Conservation (phyloP, 257 asterid species). For the Rehmannia glutinosa region DNA sequence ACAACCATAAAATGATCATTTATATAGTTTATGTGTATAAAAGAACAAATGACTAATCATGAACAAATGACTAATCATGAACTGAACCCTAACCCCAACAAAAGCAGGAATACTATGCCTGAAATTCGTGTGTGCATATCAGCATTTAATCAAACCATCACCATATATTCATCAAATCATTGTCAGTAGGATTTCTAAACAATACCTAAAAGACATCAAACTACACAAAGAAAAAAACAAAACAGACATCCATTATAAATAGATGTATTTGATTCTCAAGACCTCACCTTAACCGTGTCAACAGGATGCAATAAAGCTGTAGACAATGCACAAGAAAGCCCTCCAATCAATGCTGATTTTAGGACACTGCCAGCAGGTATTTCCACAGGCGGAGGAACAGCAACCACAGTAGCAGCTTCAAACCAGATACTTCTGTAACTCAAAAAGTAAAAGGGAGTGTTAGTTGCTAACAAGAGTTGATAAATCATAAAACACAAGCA, state of each 20-base stretch:
- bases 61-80: neutral
- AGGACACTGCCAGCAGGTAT: conserved; percentile 90
- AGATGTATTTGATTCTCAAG: conserved; percentile 7
- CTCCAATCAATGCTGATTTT: conserved; percentile 97
- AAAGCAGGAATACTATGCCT: neutral
- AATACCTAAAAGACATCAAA: neutral
- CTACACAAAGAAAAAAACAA: neutral
- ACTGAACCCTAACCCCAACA: neutral
- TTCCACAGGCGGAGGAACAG: conserved; percentile 95
- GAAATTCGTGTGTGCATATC: neutral
- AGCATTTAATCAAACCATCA: neutral
- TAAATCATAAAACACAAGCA: neutral
- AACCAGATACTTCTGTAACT: conserved; percentile 87
- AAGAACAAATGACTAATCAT: neutral
- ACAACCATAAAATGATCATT: neutral
- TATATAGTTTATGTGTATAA: neutral
- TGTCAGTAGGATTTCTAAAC: conserved; percentile 5
- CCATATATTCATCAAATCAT: neutral
- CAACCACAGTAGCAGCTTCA: conserved; percentile 99
- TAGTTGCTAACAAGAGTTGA: conserved; percentile 9
- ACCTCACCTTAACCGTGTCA: conserved; percentile 81
- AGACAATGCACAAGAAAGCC: conserved; percentile 93
- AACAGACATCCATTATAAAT: neutral
- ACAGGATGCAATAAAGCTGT: conserved; percentile 89
- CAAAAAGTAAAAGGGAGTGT: conserved; percentile 5